These are phyloP conservation scores for Orychophragmus violaceus DNA, from an alignment of 345 rosid species.

Conservation along the genomic window DNA sequence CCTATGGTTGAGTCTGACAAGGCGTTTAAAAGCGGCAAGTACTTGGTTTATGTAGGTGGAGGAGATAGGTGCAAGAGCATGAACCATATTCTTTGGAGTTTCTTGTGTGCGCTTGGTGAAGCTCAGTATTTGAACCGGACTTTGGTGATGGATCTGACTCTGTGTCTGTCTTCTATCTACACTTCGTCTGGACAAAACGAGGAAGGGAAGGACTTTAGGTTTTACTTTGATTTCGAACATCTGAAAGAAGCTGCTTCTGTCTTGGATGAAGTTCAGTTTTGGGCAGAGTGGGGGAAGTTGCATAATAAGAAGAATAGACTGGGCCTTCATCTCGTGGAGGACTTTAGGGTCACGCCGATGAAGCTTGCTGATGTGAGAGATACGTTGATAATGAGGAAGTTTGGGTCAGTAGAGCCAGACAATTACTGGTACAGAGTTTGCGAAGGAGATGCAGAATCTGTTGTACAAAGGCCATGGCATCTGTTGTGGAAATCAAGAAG, in stretches of 20 bases:
- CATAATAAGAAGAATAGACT: slow-evolving; percentile 43
- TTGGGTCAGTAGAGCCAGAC: slow-evolving; percentile 83
- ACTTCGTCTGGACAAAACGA: slow-evolving; percentile 67
- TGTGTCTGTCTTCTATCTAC: slow-evolving; percentile 73
- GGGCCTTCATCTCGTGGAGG: slow-evolving; percentile 64
- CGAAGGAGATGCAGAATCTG: slow-evolving; percentile 79
- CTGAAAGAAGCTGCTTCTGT: slow-evolving; percentile 82
- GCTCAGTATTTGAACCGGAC: slow-evolving; percentile 90
- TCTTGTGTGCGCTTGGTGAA: slow-evolving; percentile 92
- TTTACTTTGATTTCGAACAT: slow-evolving; percentile 94
- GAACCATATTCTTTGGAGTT: slow-evolving; percentile 95
- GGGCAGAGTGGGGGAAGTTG: slow-evolving; percentile 82
- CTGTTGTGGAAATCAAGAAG: slow-evolving; percentile 86
- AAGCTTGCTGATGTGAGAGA: slow-evolving; percentile 60
- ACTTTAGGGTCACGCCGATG: slow-evolving; percentile 64
- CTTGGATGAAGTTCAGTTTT: slow-evolving; percentile 79
- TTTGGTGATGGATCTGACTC: slow-evolving; percentile 76
- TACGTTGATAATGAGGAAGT: slow-evolving; percentile 83
- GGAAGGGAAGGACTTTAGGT: slow-evolving; percentile 94
- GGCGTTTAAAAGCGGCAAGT: slow-evolving; percentile 56
- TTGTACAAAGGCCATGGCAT: slow-evolving; percentile 81
- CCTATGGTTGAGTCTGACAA: slow-evolving; percentile 61
- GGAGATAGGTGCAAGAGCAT: slow-evolving; percentile 93
- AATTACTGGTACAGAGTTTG: slow-evolving; percentile 98
- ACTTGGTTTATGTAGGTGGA: slow-evolving; percentile 70